A percentile compares a stretch with the other conserved stretches of the same genome.
Evolutionary conservation across 352 stramenopile genomes (phyloP).

Genomic region (Phytopythium aichiense): DNA sequence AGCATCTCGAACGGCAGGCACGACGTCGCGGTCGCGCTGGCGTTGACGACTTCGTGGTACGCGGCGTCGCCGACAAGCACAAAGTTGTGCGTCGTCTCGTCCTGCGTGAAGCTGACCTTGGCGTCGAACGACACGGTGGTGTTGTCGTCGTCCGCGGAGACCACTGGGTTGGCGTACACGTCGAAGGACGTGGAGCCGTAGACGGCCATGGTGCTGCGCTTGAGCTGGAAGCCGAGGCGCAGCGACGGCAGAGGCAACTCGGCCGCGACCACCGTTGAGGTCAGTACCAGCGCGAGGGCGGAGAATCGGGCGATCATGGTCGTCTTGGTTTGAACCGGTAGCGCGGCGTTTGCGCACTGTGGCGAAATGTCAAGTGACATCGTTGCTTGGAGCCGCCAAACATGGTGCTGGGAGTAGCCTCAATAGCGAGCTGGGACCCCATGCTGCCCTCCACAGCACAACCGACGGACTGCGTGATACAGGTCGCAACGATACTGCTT

Average conservation of each 20-base stretch:
- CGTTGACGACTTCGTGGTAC: too few species aligned
- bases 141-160: constrained; percentile 11
- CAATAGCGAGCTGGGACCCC: too few species aligned
- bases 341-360: background rate
- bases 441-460: too few species aligned
- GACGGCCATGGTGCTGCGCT: constrained; percentile 46
- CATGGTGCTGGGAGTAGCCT: too few species aligned
- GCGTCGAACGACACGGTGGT: constrained; percentile 36
- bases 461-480: background rate
- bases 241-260: constrained; percentile 24
- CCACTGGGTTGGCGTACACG: constrained; percentile 35
- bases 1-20: too few species aligned
- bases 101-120: constrained; percentile 19
- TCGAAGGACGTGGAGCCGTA: constrained; percentile 40
- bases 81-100: too few species aligned
- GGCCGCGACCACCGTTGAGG: constrained; percentile 2
- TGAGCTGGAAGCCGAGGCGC: constrained; percentile 39
- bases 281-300: background rate
- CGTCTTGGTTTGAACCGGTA: background rate
- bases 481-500: background rate
- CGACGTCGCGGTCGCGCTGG: too few species aligned
- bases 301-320: constrained; percentile 3
- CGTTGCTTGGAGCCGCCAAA: background rate
- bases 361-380: background rate
- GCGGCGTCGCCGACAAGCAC: too few species aligned